Conservation (phyloP, 2,329 filamentous ascomycete species). For the Pleoardoris graminearum region DNA sequence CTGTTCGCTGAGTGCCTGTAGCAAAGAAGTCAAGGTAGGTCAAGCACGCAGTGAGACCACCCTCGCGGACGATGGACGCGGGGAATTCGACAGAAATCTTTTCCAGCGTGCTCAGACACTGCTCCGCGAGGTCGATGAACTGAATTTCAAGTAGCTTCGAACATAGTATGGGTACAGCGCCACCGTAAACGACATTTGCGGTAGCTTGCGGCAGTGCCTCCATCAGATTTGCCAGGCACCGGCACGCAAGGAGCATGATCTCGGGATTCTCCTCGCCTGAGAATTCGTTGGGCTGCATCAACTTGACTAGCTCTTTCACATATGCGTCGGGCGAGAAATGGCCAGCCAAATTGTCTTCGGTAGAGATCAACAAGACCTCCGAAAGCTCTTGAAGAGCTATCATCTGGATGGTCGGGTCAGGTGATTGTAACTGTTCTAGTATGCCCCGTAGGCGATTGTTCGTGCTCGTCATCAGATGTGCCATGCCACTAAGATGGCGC, state of each 20-base stretch:
- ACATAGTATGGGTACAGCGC: slow-evolving; percentile 90
- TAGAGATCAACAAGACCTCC: slow-evolving; percentile 89
- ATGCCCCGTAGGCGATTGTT: slow-evolving; percentile 72
- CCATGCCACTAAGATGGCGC: slow-evolving; percentile 77
- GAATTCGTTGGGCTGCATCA: slow-evolving; percentile 91
- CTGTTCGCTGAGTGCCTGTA: slow-evolving; percentile 93
- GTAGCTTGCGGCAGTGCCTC: slow-evolving; percentile 91
- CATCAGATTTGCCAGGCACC: slow-evolving; percentile 96
- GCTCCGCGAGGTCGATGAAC: slow-evolving; percentile 96
- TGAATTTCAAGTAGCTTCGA: slow-evolving; percentile 94
- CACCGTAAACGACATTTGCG: slow-evolving; percentile 95
- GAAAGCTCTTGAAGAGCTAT: slow-evolving; percentile 92
- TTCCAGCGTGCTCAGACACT: slow-evolving; percentile 92
- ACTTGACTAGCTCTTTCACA: slow-evolving; percentile 85
- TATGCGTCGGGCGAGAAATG: slow-evolving; percentile 94
- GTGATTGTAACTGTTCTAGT: slow-evolving; percentile 67
- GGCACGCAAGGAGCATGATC: slow-evolving; percentile 94
- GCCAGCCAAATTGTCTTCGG: slow-evolving; percentile 92
- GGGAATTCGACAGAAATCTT: slow-evolving; percentile 98
- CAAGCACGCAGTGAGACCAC: slow-evolving; percentile 91
- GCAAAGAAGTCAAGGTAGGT: slow-evolving; percentile 97
- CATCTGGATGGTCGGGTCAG: slow-evolving; percentile 83
- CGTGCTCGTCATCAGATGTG: slow-evolving; percentile 74
- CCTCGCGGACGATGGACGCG: slow-evolving; percentile 91
- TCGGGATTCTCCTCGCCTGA: slow-evolving; percentile 87